These are phyloP conservation scores for Peronospora destructor DNA, from an alignment of 352 stramenopile species.

Conservation along the genomic window DNA sequence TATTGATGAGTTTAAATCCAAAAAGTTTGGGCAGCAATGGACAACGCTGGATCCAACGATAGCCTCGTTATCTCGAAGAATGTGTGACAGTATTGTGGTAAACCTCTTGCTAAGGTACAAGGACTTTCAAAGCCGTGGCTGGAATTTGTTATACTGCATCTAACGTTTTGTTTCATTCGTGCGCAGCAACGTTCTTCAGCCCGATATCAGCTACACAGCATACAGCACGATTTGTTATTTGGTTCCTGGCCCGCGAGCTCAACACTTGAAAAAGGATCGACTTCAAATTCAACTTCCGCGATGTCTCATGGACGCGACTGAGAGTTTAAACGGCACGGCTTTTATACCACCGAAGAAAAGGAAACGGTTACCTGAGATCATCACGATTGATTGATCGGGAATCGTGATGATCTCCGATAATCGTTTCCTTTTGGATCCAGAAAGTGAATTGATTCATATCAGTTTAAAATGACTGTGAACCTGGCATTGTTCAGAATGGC, in stretches of 20 bases:
- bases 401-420: too few relatives aligned
- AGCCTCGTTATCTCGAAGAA: conserved; percentile 24
- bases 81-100: conserved; percentile 49
- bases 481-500: too few relatives aligned
- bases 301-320: conserved; percentile 2
- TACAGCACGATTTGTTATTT: conserved; percentile 76
- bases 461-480: too few relatives aligned
- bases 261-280: conserved; percentile 21
- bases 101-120: conserved; percentile 40
- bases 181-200: conserved; percentile 42
- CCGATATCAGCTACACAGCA: conserved; percentile 69
- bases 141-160: not conserved
- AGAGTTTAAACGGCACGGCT: not conserved
- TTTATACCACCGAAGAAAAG: conserved; percentile 16
- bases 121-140: not conserved
- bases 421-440: too few relatives aligned
- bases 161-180: conserved; percentile 7
- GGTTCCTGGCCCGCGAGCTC: conserved; percentile 35
- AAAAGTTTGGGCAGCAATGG: conserved; percentile 38
- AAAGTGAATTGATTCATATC: too few relatives aligned
- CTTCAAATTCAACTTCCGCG: conserved; percentile 19
- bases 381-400: conserved; percentile 23
- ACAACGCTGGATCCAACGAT: conserved; percentile 34
- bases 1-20: conserved; percentile 57
- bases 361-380: conserved; percentile 18